phyloP scores from a whole-genome alignment of 768 basidiomycete species.

The Tremella fuciformis region DNA sequence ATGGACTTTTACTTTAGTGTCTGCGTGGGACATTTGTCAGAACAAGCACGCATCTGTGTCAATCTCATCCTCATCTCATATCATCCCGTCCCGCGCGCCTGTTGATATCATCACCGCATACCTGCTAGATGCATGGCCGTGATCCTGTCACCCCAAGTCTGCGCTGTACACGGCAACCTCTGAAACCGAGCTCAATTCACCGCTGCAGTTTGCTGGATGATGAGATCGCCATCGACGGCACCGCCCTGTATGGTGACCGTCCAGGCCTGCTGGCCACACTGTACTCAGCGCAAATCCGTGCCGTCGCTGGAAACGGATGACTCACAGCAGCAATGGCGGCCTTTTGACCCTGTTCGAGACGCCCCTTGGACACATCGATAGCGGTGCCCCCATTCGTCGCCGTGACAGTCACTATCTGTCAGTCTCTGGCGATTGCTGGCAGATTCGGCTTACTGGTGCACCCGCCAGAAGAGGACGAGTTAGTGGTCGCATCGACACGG shows the following conservation, averaged over 20 bases:
- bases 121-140: too few species aligned
- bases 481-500: neutral
- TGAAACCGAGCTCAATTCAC: neutral
- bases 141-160: too few species aligned
- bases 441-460: neutral
- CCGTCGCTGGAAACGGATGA: neutral
- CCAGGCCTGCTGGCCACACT: slow-evolving; percentile 3
- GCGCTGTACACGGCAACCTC: too few species aligned
- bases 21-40: neutral
- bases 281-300: neutral
- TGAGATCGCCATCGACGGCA: slow-evolving; percentile 2
- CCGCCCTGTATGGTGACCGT: neutral
- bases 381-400: neutral
- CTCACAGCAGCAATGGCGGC: slow-evolving; percentile 1
- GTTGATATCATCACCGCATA: too few species aligned
- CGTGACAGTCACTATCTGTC: neutral
- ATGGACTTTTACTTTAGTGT: neutral
- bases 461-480: slow-evolving; percentile 2
- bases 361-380: slow-evolving; percentile 1
- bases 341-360: slow-evolving; percentile 4
- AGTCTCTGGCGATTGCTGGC: neutral
- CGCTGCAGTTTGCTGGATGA: slow-evolving; percentile 3
- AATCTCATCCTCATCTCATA: neutral
- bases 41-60: slow-evolving; percentile 1
- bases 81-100: too few species aligned